phyloP scores from a whole-genome alignment of 345 rosid genomes.

The Carallia brachiata region DNA sequence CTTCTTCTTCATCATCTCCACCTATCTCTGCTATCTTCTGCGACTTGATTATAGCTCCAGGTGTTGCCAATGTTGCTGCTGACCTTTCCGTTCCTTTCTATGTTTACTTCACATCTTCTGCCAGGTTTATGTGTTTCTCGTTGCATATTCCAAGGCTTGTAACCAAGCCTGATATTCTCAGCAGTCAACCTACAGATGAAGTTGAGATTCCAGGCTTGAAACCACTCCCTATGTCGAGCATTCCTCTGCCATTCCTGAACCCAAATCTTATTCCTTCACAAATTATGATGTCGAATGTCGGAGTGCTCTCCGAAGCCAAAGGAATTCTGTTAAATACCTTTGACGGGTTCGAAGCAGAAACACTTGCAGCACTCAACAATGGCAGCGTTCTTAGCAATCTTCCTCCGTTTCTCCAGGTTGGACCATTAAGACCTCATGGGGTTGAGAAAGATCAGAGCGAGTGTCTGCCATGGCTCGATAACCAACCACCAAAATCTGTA shows the following conservation, averaged over 20 bases:
- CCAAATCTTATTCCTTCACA: not conserved
- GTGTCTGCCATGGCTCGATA: slow-evolving; percentile 8
- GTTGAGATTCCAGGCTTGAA: slow-evolving; percentile 9
- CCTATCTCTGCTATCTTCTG: slow-evolving; percentile 3
- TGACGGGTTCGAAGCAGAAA: slow-evolving; percentile 14
- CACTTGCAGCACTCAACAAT: not conserved
- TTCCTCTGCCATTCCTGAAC: slow-evolving; percentile 4
- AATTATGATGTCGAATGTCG: not conserved
- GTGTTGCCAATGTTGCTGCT: not conserved
- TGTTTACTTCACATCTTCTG: not conserved
- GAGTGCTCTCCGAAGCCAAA: not conserved
- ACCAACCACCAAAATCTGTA: slow-evolving; percentile 2
- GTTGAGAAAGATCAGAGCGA: not conserved
- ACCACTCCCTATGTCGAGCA: not conserved
- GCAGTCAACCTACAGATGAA: not conserved
- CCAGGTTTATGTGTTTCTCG: not conserved
- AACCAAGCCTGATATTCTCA: slow-evolving; percentile 1
- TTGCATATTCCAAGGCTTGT: not conserved
- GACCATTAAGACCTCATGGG: not conserved
- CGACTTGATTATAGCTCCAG: not conserved
- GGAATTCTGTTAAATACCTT: slow-evolving; percentile 14
- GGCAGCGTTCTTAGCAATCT: not conserved
- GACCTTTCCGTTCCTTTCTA: slow-evolving; percentile 10
- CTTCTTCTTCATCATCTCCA: slow-evolving; percentile 1
- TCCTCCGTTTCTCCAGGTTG: slow-evolving; percentile 1